These are phyloP conservation scores for Cladophialophora immunda DNA, from an alignment of 2,329 filamentous ascomycete species.

Conservation along the genomic window DNA sequence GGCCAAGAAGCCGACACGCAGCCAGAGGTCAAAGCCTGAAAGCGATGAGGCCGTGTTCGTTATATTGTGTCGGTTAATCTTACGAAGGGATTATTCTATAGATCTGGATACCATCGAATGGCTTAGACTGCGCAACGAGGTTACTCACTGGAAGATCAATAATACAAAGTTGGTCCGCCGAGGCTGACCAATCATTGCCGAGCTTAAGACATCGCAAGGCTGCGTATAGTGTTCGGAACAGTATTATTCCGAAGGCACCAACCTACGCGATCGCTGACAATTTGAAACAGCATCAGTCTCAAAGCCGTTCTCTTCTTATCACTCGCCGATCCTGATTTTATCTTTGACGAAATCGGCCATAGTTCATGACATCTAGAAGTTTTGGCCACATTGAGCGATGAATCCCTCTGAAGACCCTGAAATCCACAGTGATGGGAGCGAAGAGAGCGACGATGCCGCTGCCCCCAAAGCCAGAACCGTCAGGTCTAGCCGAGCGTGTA, in stretches of 20 bases:
- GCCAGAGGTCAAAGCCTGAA: neutral
- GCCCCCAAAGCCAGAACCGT: constrained; percentile 20
- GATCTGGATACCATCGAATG: neutral
- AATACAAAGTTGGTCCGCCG: neutral
- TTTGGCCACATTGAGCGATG: neutral
- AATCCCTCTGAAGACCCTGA: constrained; percentile 15
- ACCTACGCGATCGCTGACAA: neutral
- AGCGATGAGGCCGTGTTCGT: neutral
- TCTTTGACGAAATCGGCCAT: neutral
- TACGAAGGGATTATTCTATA: neutral
- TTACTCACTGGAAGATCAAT: neutral
- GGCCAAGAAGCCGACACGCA: neutral
- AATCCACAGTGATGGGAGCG: constrained; percentile 32
- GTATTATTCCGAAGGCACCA: constrained; percentile 15
- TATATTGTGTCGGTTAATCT: neutral
- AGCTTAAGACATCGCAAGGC: neutral
- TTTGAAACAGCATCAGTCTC: neutral
- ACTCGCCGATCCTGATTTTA: neutral
- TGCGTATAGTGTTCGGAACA: neutral
- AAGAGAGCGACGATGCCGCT: constrained; percentile 32
- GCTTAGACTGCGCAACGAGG: neutral
- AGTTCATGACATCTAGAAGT: neutral
- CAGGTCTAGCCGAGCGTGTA: constrained; percentile 66
- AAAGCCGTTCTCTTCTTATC: neutral
- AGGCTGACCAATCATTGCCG: constrained; percentile 7